Conservation (phyloP, 768 basidiomycete species). For the Udeniomyces megalosporus region DNA sequence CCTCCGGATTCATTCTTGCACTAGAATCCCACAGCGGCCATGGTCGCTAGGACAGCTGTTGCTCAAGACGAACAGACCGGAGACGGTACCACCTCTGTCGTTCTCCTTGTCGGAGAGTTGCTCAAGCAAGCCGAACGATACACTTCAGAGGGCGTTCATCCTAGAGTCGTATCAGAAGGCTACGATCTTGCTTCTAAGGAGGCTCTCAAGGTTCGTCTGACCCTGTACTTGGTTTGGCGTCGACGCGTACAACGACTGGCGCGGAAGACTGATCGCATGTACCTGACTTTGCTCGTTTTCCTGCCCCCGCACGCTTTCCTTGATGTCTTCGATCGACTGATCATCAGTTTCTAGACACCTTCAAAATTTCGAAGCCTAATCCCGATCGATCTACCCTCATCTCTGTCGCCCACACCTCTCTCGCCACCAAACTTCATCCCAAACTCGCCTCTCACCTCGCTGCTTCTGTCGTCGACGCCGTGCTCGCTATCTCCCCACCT, state of each 20-base stretch:
- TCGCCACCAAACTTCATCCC: constrained; percentile 78
- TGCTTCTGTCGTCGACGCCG: constrained; percentile 88
- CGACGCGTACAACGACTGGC: too few species aligned
- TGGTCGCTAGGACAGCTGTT: constrained; percentile 96
- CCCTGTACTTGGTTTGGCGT: too few species aligned
- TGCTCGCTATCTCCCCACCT: constrained; percentile 61
- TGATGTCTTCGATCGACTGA: not conserved
- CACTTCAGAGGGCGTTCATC: constrained; percentile 95
- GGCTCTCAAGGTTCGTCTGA: constrained; percentile 38
- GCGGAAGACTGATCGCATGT: not conserved
- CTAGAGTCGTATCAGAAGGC: constrained; percentile 84
- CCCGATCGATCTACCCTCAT: constrained; percentile 82
- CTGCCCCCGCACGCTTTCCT: not conserved
- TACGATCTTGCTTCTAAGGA: constrained; percentile 98
- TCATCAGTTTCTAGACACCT: constrained; percentile 73
- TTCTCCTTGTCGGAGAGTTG: constrained; percentile 84
- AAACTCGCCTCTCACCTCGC: constrained; percentile 72
- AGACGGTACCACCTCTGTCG: constrained; percentile 95
- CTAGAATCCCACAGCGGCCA: constrained; percentile 87
- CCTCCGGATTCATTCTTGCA: not conserved
- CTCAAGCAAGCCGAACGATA: constrained; percentile 95
- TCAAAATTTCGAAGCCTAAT: constrained; percentile 48
- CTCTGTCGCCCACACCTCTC: constrained; percentile 84
- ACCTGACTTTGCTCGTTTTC: not conserved
- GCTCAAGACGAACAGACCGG: constrained; percentile 99